Evolutionary conservation across 108 stramenopile species (phyloP), one percentile per base, ranked within the genome.

Genomic region (Skeletonema costatum): DNA sequence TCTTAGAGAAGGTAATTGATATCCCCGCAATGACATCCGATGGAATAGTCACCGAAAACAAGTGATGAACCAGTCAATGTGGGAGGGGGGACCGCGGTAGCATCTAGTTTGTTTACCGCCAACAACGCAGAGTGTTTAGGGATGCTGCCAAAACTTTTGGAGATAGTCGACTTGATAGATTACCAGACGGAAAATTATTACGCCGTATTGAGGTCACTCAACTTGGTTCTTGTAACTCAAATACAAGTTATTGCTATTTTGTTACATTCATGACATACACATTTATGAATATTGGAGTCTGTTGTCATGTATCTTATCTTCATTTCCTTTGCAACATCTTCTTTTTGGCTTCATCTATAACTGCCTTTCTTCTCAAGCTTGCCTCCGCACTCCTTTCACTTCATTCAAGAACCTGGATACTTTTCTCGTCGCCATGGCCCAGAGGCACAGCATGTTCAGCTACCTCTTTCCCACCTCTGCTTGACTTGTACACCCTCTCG

Each of bases 161-260:
- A 19, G 95, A 96, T 75, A 82, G 80, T 4, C 81, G 95, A 10
- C 41, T 94, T 29, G 83, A 82, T 21, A 91, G 91, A 66, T 68
- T 93, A 9, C 93, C 91, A 65, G 85, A 89, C 53, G 95, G 95
- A 16, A 94, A 93, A 72, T 35, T 96, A 48, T 72, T 96, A 73
- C 78, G 93, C 53, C 79, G 92, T 42, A 83, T 93, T 25, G 95
- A 96, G 70, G 93, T 96, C 12, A 91, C 92, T 16, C 82, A 89
- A 73, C 89, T 92, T 7, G 89, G 85, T 7, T 56, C 78, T 41
- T 92, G 30, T 89, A 66, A 78, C 50, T 71, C 33, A 39, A 0
- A 11, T 42, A 42, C 19, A 29, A 19, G 39, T 5, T n/a, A n/a
- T 29, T 56, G 3, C 9, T 21, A 25, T 25, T 25, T 21, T 25